These are phyloP conservation scores for Clonostachys solani DNA, from an alignment of 2,329 filamentous ascomycete species.

Conservation along the genomic window DNA sequence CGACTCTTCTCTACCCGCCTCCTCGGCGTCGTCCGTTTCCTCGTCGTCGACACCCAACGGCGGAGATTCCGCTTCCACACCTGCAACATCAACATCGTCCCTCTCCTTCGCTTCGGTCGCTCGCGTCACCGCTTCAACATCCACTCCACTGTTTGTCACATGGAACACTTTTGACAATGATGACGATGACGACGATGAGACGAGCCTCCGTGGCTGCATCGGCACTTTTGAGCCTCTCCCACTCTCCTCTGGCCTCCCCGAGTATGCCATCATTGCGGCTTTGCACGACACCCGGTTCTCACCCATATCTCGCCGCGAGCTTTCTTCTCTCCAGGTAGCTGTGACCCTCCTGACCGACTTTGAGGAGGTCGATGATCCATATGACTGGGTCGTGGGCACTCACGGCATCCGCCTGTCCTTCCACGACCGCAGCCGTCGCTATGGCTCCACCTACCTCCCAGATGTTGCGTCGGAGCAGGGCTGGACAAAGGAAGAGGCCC, in stretches of 20 bases:
- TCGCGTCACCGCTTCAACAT: slow-evolving; percentile 22
- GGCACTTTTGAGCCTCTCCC: slow-evolving; percentile 84
- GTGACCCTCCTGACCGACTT: slow-evolving; percentile 86
- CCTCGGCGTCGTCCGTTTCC: slow-evolving; percentile 27
- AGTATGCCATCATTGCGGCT: slow-evolving; percentile 79
- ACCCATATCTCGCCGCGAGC: slow-evolving; percentile 48
- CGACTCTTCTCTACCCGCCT: slow-evolving; percentile 15
- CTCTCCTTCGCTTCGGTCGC: slow-evolving; percentile 19
- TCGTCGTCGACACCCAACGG: slow-evolving; percentile 29
- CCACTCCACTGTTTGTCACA: slow-evolving; percentile 84
- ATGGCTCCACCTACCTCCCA: slow-evolving; percentile 86
- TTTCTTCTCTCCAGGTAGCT: slow-evolving; percentile 56
- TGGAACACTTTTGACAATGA: slow-evolving; percentile 69
- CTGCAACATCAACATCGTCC: slow-evolving; percentile 38
- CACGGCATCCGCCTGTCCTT: slow-evolving; percentile 90
- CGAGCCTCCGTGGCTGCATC: slow-evolving; percentile 85
- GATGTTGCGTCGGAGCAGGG: slow-evolving; percentile 90
- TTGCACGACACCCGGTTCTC: slow-evolving; percentile 60
- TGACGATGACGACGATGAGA: slow-evolving; percentile 38
- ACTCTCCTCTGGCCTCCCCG: slow-evolving; percentile 67
- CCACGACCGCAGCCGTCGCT: slow-evolving; percentile 64
- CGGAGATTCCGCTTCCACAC: slow-evolving; percentile 37
- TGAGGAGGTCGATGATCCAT: slow-evolving; percentile 64
- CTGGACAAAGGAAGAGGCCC: slow-evolving; percentile 89
- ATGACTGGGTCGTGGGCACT: slow-evolving; percentile 83